Base-by-base conservation (phyloP, 2,329 filamentous ascomycete genomes). In the Lachnum nothofagi region DNA sequence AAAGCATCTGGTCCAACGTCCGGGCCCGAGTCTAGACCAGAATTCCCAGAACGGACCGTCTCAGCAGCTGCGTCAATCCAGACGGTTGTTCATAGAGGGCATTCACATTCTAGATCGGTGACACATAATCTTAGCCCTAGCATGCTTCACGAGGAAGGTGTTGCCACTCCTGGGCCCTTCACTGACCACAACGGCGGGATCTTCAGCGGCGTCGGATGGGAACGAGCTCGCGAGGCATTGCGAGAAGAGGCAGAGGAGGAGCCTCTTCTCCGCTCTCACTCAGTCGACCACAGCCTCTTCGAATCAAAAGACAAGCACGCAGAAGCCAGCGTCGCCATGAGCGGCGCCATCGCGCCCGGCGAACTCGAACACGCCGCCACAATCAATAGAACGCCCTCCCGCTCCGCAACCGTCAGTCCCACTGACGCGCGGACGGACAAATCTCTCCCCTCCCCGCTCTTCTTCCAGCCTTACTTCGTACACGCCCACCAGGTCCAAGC, bases 251-350 rank as follows among this genome's bases (percentile, higher is more conserved):
- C 79, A 44, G 76, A 70, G 5, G 67, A 72, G 1, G 64, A 79
- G 34, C 74, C 77, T 29, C 66, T 68, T 19, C 71, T 73, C 2
- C 74, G 83, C 29, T 77, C 80, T 4, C 76, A 74, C 25, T 88
- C 85, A 0, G 79, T 81, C 5, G 85, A 89, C 51, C 74, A 81
- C 35, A 76, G 55, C 56, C 78, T 69, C 2, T 82, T 85, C 44
- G 71, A 72, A 19, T 80, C 72, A 44, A 69, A 73, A 8, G 82
- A 88, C 61, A 82, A 84, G 56, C 82, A 85, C 51, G 78, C 77
- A 2, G 76, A 76, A 34, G 74, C 86, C 1, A 81, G 79, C 54
- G 73, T 89, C 2, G 79, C 78, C 3, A 60, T 88, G 22, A 86
- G 77, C 63, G 79, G 75, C 3, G 74, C 81, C 1, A 70, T 77